These are phyloP conservation scores for Ormosia semicastrata DNA, from an alignment of 306 rosid species.

Conservation along the genomic window DNA sequence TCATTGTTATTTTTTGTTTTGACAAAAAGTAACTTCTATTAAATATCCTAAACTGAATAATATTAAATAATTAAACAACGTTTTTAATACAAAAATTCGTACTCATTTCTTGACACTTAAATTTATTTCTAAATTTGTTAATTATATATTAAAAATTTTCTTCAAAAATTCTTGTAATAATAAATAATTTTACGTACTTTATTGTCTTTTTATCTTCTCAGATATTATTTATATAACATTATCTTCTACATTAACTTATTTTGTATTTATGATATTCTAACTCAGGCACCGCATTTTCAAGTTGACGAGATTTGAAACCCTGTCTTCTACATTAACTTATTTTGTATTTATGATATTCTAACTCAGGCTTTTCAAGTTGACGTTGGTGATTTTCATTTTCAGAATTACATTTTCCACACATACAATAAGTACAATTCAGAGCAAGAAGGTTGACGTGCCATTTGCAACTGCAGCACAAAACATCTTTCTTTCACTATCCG, in stretches of 20 bases:
- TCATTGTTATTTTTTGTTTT: neutral
- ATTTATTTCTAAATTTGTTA: neutral
- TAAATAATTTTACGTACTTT: neutral
- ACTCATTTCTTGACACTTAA: neutral
- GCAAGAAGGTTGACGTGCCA: slow-evolving; percentile 11
- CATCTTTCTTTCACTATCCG: slow-evolving; percentile 40
- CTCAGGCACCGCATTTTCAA: slow-evolving; percentile 1
- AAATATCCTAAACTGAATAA: neutral
- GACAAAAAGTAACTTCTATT: neutral
- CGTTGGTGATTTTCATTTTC: slow-evolving; percentile 23
- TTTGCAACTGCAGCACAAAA: slow-evolving; percentile 24
- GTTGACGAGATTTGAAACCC: too few relatives aligned
- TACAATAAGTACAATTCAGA: slow-evolving; percentile 35
- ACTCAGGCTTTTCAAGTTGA: slow-evolving; percentile 6
- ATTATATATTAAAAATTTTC: neutral
- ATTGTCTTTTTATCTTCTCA: neutral
- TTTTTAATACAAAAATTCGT: neutral
- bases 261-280: slow-evolving; percentile 1
- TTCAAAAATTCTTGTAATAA: neutral
- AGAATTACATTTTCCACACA: slow-evolving; percentile 20
- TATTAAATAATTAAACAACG: neutral
- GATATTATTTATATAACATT: neutral
- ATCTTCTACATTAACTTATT: neutral
- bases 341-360: neutral
- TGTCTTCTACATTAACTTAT: neutral